A percentile compares a stretch with the other conserved stretches of the same genome.
phyloP scores from a whole-genome alignment of 2,329 filamentous ascomycete genomes.

The Trichoderma sp. region DNA sequence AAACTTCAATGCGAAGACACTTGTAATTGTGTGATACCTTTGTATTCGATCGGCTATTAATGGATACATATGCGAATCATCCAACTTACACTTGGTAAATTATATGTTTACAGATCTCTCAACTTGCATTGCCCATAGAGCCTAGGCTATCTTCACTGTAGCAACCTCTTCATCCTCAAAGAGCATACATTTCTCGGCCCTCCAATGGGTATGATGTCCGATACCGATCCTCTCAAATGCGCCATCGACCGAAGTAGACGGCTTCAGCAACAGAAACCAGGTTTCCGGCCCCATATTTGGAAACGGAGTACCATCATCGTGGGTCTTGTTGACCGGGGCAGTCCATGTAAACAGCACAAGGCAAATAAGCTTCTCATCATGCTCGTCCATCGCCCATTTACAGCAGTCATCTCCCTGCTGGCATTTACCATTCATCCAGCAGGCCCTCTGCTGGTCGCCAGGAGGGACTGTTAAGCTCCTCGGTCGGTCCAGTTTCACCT shows the following conservation, averaged over 20 bases:
- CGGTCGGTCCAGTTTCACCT: background rate
- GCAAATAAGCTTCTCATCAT: background rate
- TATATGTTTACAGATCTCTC: background rate
- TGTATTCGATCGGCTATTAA: no score
- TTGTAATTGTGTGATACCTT: no score
- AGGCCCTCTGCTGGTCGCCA: background rate
- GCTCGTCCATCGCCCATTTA: background rate
- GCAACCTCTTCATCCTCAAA: background rate
- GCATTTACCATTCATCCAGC: background rate
- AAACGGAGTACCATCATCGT: background rate
- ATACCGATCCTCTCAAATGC: background rate
- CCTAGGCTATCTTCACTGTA: background rate
- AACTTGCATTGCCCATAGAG: background rate
- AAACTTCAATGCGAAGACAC: no score
- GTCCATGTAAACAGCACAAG: background rate
- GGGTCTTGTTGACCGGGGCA: background rate
- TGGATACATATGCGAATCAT: no score
- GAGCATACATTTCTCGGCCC: background rate
- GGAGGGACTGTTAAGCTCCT: background rate
- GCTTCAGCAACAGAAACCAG: background rate
- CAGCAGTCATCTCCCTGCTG: background rate
- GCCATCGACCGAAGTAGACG: background rate
- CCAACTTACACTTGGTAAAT: no score
- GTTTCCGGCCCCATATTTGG: background rate
- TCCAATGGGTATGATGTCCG: background rate